Base-by-base conservation (phyloP, 2,329 filamentous ascomycete species). In the Diaporthe helianthi region DNA sequence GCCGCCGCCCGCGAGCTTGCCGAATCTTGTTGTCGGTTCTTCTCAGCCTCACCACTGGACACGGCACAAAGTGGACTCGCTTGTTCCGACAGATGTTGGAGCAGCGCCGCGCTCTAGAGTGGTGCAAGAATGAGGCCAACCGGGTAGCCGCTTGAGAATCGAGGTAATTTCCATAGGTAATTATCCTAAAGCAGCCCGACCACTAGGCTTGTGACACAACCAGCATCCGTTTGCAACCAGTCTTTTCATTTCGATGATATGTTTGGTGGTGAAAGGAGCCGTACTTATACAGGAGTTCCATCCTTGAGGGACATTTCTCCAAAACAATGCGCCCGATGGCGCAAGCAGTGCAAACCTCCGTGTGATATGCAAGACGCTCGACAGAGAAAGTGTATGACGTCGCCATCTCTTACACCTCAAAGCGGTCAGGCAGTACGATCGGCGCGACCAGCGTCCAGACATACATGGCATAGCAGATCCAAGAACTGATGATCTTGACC, bases 401-500 rank as follows among this genome's bases (percentile, higher is more conserved):
- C 76, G 44, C 71, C 77, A 15, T 72, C 69, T 26, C 29, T 68
- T 22, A 73, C 73, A 15, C 29, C 60, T 93, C 93, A 78, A 98
- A 98, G 63, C 95, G 87, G 75, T 97, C 94, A 3, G 95, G 94
- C 76, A 97, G 79, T 53, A 97, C 81, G 46, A 97, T 86, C 3
- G 96, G 96, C 53, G 96, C 96, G 52, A 97, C 85, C 75, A 99
- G 80, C 22, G 93, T 97, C 96, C 96, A 99, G 33, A 90, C 87
- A 77, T 98, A 99, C 80, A 99, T 92, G 64, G 84, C 90, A 80
- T 99, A 98, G 83, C 96, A 99, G 67, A 96, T 90, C 96, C 96
- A 99, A 22, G 95, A 91, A 80, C 94, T 97, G 66, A 98, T 90
- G 79, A 99, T 98, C 89, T 99, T 99, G 75, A 98, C 94, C 96